Conservation (phyloP, 2,329 filamentous ascomycete species). For the Arthroderma uncinatum region DNA sequence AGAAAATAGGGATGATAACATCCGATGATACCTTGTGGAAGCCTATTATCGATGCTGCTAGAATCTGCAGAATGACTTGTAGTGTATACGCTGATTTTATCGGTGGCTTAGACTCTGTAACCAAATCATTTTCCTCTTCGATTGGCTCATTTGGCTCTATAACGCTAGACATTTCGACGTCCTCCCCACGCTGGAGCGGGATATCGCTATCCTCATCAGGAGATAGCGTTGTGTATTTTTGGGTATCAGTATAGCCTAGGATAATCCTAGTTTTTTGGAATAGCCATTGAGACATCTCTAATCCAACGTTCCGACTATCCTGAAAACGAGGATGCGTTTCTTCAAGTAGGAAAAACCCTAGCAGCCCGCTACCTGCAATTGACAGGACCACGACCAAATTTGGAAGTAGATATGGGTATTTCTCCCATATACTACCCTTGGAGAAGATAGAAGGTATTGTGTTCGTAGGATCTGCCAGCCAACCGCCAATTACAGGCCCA, state of each 20-base stretch:
- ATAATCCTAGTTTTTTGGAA: background rate
- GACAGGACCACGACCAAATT: slow-evolving; percentile 6
- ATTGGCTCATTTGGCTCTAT: background rate
- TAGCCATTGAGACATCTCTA: background rate
- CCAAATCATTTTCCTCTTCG: background rate
- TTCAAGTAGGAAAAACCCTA: slow-evolving; percentile 9
- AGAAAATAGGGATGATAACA: slow-evolving; percentile 8
- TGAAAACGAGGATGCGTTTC: slow-evolving; percentile 10
- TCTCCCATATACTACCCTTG: slow-evolving; percentile 7
- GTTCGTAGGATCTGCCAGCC: slow-evolving; percentile 9
- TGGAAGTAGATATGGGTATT: slow-evolving; percentile 11
- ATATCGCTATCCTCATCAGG: background rate
- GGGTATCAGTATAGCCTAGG: background rate
- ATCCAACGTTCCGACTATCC: background rate
- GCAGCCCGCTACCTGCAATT: background rate
- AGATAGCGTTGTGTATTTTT: background rate
- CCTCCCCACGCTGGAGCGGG: background rate
- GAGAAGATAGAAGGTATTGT: slow-evolving; percentile 6
- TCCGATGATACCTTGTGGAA: slow-evolving; percentile 10
- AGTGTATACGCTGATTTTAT: background rate
- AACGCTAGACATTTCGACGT: background rate
- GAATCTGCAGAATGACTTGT: slow-evolving; percentile 10
- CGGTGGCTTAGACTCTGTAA: background rate
- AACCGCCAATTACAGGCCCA: slow-evolving; percentile 9
- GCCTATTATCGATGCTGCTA: slow-evolving; percentile 8